Evolutionary conservation across 257 asterid species (phyloP).

Genomic region (Petunia axillaris): DNA sequence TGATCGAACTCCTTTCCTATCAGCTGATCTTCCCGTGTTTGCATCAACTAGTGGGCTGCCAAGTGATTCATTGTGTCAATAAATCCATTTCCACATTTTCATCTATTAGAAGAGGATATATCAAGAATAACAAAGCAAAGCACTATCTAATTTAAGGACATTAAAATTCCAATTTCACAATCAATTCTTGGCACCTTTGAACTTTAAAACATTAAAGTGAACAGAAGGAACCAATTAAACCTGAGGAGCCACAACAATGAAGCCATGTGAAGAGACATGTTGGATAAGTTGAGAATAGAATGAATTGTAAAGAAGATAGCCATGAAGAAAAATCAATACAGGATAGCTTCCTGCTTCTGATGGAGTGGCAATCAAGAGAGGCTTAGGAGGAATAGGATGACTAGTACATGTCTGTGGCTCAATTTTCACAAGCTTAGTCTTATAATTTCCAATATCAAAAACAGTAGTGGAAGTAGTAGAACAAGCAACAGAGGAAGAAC

Average conservation of each 20-base stretch:
- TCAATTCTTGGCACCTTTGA: not conserved
- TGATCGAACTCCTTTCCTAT: no score
- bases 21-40: no score
- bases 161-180: not conserved
- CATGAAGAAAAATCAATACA: slow-evolving; percentile 74
- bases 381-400: slow-evolving; percentile 61
- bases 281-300: slow-evolving; percentile 84
- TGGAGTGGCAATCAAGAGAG: slow-evolving; percentile 68
- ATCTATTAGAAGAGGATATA: not conserved
- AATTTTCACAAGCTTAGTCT: slow-evolving; percentile 40
- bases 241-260: slow-evolving; percentile 88
- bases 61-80: not conserved
- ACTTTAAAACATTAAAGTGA: not conserved
- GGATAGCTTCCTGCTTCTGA: slow-evolving; percentile 59
- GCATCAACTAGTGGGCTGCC: not conserved
- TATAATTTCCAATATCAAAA: slow-evolving; percentile 51
- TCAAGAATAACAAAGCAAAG: not conserved
- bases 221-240: slow-evolving; percentile 34
- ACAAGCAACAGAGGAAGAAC: slow-evolving; percentile 30
- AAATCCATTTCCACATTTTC: not conserved
- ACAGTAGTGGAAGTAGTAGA: slow-evolving; percentile 39
- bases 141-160: not conserved
- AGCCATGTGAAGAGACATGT: slow-evolving; percentile 85
- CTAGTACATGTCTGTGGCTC: slow-evolving; percentile 33
- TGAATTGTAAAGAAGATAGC: slow-evolving; percentile 75